These are phyloP conservation scores for Macaranga tanarius DNA, from an alignment of 441 rosid species.

Conservation along the genomic window DNA sequence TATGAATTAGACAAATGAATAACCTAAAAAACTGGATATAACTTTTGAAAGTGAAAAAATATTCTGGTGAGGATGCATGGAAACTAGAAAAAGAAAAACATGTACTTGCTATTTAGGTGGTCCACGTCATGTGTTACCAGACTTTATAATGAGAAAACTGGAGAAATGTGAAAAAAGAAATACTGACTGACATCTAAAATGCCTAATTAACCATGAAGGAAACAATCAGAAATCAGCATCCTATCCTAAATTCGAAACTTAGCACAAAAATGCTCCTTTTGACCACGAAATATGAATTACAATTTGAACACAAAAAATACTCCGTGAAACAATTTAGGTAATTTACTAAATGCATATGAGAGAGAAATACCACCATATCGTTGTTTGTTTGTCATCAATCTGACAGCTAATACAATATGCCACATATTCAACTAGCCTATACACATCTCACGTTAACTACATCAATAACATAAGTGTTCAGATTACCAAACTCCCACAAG, in stretches of 20 bases:
- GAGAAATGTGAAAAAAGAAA: neutral
- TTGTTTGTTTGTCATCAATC: neutral
- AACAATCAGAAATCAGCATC: neutral
- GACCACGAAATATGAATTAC: neutral
- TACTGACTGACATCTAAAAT: neutral
- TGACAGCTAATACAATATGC: neutral
- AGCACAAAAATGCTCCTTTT: neutral
- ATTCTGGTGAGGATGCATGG: neutral
- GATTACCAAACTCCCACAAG: neutral
- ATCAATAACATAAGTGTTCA: neutral
- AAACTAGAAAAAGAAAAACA: neutral
- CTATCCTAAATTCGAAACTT: neutral
- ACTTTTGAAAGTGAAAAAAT: neutral
- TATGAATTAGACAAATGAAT: slow-evolving; percentile 10
- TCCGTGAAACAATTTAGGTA: neutral
- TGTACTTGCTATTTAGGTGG: neutral
- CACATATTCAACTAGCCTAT: neutral
- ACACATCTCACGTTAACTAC: neutral
- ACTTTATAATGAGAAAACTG: neutral
- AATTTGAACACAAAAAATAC: neutral
- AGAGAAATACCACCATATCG: neutral
- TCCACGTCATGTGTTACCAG: neutral
- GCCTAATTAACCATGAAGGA: neutral
- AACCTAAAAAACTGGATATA: neutral
- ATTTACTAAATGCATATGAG: neutral